A percentile compares a stretch with the other conserved stretches of the same genome.
Evolutionary conservation across 805 yeast genomes (phyloP).

Genomic region (Candida taoyuanica): DNA sequence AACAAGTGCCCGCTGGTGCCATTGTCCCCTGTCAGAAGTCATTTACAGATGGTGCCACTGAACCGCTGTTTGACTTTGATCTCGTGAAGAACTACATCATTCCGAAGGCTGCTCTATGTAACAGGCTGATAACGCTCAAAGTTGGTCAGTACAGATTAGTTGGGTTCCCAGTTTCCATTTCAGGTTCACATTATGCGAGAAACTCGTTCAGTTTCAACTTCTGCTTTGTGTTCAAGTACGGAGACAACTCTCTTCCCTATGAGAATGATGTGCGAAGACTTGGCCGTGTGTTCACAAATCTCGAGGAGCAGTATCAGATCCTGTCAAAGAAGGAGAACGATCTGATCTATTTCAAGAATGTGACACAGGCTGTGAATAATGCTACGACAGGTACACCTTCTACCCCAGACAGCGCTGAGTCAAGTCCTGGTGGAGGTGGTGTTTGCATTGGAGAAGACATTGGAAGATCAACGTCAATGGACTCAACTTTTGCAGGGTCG

Average conservation of each 20-base stretch:
- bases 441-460: slow-evolving; percentile 12
- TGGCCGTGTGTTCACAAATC: slow-evolving; percentile 82
- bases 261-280: slow-evolving; percentile 80
- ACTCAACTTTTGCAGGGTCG: slow-evolving; percentile 13
- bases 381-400: not conserved
- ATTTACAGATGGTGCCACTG: slow-evolving; percentile 29
- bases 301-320: slow-evolving; percentile 84
- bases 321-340: slow-evolving; percentile 54
- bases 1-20: slow-evolving; percentile 83
- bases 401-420: slow-evolving; percentile 6
- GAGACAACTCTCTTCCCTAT: slow-evolving; percentile 77
- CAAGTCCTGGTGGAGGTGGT: slow-evolving; percentile 2
- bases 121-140: slow-evolving; percentile 70
- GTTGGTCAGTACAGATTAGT: slow-evolving; percentile 65
- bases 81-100: slow-evolving; percentile 84
- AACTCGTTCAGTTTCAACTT: slow-evolving; percentile 92
- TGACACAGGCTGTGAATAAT: not conserved
- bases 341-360: slow-evolving; percentile 29
- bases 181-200: slow-evolving; percentile 71
- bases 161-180: slow-evolving; percentile 86
- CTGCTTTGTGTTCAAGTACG: slow-evolving; percentile 84
- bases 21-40: slow-evolving; percentile 36
- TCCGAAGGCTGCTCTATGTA: slow-evolving; percentile 90
- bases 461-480: slow-evolving; percentile 20
- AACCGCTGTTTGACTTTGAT: slow-evolving; percentile 68